Base-by-base conservation (phyloP, 495 filamentous ascomycete species). In the Lepidopterella palustris region DNA sequence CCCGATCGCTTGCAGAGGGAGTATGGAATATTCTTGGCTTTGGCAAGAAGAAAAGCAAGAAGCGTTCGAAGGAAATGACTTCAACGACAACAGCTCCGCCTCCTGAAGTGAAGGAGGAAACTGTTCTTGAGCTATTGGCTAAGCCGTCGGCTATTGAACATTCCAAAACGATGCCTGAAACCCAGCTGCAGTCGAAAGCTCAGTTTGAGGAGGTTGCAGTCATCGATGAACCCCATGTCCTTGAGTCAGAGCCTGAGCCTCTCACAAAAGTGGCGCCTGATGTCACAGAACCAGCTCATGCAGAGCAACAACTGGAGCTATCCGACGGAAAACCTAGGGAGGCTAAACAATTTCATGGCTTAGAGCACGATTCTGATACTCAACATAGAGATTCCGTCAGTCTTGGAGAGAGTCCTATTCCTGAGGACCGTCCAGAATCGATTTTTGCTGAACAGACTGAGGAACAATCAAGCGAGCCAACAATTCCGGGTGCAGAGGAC, bases 1-100 rank as follows among this genome's bases (percentile, higher is more conserved):
- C 27, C 5, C 52, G 35, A 23, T 54, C 52, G 25, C 18, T 54
- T 10, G 18, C 32, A n/a, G 20, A 21, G 20, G 21, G 20, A 13
- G 28, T 54, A 18, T 23, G n/a, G 1, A 32, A 27, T 23, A 27
- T 40, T 18, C 20, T 54, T 54, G 27, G 52, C 4, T 54, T 24
- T 24, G 52, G 52, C 52, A 54, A 54, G 52, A 53, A 53, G 50
- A 54, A 54, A 18, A 23, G 21, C 21, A 50, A 50, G 47, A 50
- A 50, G 47, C 15, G 47, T 27, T 15, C 13, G 35, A 42, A 42
- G 10, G 47, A 50, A 4, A 50, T 15, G 47, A 27, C 21, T 27
- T 21, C 47, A 15, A 20, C 39, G 2, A 11, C 2, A 15, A 42
- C 20, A 2, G 20, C 13, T 9, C 39, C 39, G 39, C 13, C 20